Evolutionary conservation across 371 early-diverging fungal species (phyloP).

Genomic region (Chytridiales sp.): DNA sequence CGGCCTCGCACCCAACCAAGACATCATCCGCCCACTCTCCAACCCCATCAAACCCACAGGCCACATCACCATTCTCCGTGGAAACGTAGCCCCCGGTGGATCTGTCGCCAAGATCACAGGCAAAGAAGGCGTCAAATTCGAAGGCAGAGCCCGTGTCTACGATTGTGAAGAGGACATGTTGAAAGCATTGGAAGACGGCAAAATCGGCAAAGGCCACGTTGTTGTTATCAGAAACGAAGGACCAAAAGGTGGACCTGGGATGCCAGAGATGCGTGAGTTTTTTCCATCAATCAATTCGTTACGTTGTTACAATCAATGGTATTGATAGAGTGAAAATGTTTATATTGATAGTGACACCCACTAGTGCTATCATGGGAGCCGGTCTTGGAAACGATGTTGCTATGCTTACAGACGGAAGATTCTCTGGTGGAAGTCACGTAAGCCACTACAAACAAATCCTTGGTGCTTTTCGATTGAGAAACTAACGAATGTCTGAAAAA

Average conservation of each 20-base stretch:
- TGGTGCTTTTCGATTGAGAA: neutral
- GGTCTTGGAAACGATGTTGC: conserved; percentile 96
- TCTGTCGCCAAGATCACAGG: conserved; percentile 98
- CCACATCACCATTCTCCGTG: conserved; percentile 89
- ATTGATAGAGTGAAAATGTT: neutral
- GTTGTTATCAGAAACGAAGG: conserved; percentile 89
- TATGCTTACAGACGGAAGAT: conserved; percentile 93
- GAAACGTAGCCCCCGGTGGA: conserved; percentile 96
- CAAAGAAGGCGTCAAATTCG: conserved; percentile 89
- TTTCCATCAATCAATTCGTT: neutral
- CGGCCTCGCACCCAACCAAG: conserved; percentile 71
- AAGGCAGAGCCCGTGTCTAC: conserved; percentile 84
- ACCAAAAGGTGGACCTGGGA: conserved; percentile 91
- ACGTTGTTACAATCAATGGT: neutral
- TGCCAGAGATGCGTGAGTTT: conserved; percentile 90
- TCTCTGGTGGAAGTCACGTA: conserved; percentile 95
- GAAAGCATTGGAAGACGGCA: conserved; percentile 71
- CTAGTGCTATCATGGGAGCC: conserved; percentile 96
- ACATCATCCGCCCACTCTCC: conserved; percentile 80
- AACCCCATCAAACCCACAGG: conserved; percentile 91
- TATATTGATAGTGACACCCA: conserved; percentile 87
- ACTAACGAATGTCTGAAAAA: conserved; percentile 20
- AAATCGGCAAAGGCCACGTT: conserved; percentile 85
- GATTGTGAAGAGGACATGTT: conserved; percentile 90
- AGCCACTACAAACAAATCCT: conserved; percentile 25